phyloP scores from a whole-genome alignment of 345 rosid genomes.

The Gossypium thurberi region DNA sequence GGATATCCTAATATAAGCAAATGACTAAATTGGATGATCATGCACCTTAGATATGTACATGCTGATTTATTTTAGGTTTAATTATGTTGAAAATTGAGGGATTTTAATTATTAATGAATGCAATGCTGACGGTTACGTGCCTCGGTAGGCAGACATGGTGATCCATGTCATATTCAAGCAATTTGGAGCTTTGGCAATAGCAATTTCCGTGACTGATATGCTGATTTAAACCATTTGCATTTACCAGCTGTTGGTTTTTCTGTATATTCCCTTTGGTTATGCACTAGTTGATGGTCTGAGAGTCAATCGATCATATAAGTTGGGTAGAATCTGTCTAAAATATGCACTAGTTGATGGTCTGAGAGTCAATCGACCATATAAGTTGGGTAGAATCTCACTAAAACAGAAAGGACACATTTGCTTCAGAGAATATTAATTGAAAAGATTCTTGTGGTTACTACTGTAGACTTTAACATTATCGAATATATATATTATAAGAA shows the following conservation, averaged over 20 bases:
- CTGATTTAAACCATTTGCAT: background rate
- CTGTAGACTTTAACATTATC: background rate
- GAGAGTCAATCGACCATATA: background rate
- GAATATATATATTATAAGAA: background rate
- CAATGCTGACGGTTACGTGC: background rate
- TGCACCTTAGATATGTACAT: background rate
- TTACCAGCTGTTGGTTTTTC: slow-evolving; percentile 3
- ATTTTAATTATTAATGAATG: background rate
- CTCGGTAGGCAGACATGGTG: background rate
- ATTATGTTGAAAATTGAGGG: background rate
- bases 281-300: background rate
- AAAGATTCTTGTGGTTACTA: background rate
- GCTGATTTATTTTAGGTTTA: background rate
- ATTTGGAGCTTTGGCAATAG: background rate
- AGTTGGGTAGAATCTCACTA: background rate
- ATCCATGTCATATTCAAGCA: background rate
- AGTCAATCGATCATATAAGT: background rate
- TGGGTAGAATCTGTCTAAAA: background rate
- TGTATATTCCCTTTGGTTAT: background rate
- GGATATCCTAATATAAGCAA: background rate
- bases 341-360: background rate
- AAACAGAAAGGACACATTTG: background rate
- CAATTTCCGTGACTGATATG: background rate
- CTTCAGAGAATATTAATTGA: background rate
- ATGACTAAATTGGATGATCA: background rate